A percentile compares a stretch with the other conserved stretches of the same genome.
phyloP scores from a whole-genome alignment of 257 asterid genomes.

The Craterostigma plantagineum region DNA sequence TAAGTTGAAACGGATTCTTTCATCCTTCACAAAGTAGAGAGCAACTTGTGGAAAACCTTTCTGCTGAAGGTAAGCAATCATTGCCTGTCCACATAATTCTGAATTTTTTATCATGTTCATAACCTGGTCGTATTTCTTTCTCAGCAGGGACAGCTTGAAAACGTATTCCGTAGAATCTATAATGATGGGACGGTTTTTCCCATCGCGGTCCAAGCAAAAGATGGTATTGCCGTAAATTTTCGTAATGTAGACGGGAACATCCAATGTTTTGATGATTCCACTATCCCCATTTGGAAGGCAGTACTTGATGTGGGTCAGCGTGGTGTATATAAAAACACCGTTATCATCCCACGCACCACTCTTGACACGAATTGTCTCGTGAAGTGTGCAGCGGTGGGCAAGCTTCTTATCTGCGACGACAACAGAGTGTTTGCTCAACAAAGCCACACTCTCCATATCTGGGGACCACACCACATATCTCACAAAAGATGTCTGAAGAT shows the following conservation, averaged over 20 bases:
- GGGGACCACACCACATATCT: constrained; percentile 88
- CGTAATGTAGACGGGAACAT: constrained; percentile 75
- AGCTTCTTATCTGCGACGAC: constrained; percentile 87
- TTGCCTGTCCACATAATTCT: constrained; percentile 95
- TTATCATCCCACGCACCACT: constrained; percentile 99
- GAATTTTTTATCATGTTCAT: constrained; percentile 92
- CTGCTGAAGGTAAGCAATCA: constrained; percentile 97
- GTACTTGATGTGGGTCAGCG: constrained; percentile 85
- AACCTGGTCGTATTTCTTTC: constrained; percentile 82
- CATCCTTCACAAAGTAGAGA: constrained; percentile 92
- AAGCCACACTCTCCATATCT: constrained; percentile 91
- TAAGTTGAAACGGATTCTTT: constrained; percentile 56
- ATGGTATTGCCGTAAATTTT: constrained; percentile 73
- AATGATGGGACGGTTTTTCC: constrained; percentile 79
- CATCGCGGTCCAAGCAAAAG: constrained; percentile 95
- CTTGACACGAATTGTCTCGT: constrained; percentile 96
- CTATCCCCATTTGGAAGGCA: constrained; percentile 97
- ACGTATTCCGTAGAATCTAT: constrained; percentile 84
- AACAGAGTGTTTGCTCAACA: constrained; percentile 86
- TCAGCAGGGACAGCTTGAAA: constrained; percentile 58
- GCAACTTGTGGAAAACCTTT: constrained; percentile 99
- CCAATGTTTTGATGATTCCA: constrained; percentile 90
- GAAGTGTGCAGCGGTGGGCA: constrained; percentile 88
- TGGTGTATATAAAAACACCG: constrained; percentile 85
- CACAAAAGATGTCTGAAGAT: constrained; percentile 70